A percentile compares a stretch with the other conserved stretches of the same genome.
Conservation (phyloP, 78 protist genomes). For the Protostelium mycophagum region DNA sequence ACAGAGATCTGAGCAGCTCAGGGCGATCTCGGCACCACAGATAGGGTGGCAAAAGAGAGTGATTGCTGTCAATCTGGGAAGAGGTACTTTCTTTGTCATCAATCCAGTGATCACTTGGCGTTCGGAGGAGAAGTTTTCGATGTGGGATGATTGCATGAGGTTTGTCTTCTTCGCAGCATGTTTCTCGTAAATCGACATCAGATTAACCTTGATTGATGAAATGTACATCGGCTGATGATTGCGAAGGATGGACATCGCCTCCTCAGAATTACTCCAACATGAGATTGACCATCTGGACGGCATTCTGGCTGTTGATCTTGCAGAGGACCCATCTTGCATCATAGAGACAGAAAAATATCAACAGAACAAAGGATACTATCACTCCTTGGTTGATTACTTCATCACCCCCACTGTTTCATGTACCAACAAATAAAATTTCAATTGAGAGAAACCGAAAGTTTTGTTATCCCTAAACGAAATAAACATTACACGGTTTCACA, state of each 20-base stretch:
- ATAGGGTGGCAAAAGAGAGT: background rate
- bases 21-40: slow-evolving; percentile 12
- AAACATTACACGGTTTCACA: too few species aligned
- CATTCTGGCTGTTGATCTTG: slow-evolving; percentile 11
- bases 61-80: slow-evolving; percentile 14
- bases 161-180: background rate
- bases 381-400: background rate
- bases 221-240: too few species aligned
- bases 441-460: too few species aligned
- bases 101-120: background rate
- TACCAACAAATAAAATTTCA: too few species aligned
- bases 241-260: background rate
- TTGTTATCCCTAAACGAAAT: too few species aligned
- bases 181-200: slow-evolving; percentile 1
- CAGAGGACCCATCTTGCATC: background rate
- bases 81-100: slow-evolving; percentile 1
- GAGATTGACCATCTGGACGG: slow-evolving; percentile 32
- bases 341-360: background rate
- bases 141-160: slow-evolving; percentile 45
- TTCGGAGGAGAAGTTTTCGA: slow-evolving; percentile 6
- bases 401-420: background rate
- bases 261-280: slow-evolving; percentile 19
- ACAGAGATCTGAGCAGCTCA: background rate
- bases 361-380: background rate
- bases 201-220: too few species aligned